Base-by-base conservation (phyloP, 2,329 filamentous ascomycete species). In the Colletotrichum chrysophilum region DNA sequence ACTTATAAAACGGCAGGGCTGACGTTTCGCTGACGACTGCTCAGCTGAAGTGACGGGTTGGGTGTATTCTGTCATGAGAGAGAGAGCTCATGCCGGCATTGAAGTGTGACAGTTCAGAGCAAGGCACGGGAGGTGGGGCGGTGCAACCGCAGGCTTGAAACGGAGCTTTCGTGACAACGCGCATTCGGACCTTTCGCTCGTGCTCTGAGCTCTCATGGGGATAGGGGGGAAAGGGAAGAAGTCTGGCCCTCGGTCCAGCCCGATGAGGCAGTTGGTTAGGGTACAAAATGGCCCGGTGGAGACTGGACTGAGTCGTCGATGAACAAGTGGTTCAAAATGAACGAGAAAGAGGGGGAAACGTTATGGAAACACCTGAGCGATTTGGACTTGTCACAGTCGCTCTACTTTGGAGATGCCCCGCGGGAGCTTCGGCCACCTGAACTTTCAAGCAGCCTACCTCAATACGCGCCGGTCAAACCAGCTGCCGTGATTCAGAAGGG, bases 131-230 rank as follows among this genome's bases (percentile, higher is more conserved):
- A 48, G 58, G 65, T 65, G 74, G 65, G 65, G 74, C 65, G 56
- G 34, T 76, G 64, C 70, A 74, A 74, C 62, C 65, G 74, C 74
- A 74, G 48, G 64, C 64, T 74, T 76, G 74, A 76, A 76, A 76
- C 74, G 43, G 48, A 75, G 70, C 48, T 67, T 65, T 74, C 32
- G 70, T 61, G 70, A 55, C 70, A 69, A 60, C 58, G 58, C 70
- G 62, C 64, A 73, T 75, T 73, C 64, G 64, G 58, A 74, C 64
- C 64, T 65, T 64, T n/a, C 30, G 70, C 48, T 58, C 65, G 74
- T 74, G 74, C 70, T 58, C 65, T 60, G 43, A 69, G 56, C 43
- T 74, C 62, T 0, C 43, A 13, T 24, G n/a, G 36, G 13, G 28
- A 21, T 14, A 28, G 65, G 34, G 38, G 38, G 16, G 13, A 48